Base-by-base conservation (phyloP, 2,329 filamentous ascomycete species). In the Cladosporium sp. region DNA sequence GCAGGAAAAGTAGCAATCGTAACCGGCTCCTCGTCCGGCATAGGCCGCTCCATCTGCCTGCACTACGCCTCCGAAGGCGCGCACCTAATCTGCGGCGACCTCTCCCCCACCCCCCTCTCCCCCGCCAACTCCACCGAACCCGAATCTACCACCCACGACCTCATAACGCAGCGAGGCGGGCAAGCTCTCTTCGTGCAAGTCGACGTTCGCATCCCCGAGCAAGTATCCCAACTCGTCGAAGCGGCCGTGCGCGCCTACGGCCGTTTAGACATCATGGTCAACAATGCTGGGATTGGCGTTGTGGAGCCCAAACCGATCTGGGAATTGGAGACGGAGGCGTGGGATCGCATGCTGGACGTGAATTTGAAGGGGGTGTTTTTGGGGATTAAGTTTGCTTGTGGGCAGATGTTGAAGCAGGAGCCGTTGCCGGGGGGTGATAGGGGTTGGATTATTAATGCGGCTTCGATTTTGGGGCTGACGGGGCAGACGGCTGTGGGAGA, bases 21-120 rank as follows among this genome's bases (percentile, higher is more conserved):
- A 62, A 95, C 89, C 0, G 89, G 90, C 57, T 88, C 87, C 51
- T 84, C 85, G 3, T 94, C 88, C 1, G 89, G 89, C 40, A 95
- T 95, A 60, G 90, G 90, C 47, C 80, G 87, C 57, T 89, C 88
- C 58, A 94, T 95, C 56, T 82, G 85, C 38, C 77, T 95, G 43
- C 84, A 84, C 60, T 94, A 88, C 67, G 72, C 93, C 45, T 75
- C 77, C 4, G 87, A 94, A 60, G 89, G 89, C 57, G 82, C 86
- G 20, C 30, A 53, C 16, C 49, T 65, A 2, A 57, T 63, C 38
- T 63, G 60, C 50, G 61, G 59, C 38, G 62, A 64, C 49, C 51
- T 62, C 8, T 53, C 55, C 12, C 56, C 58, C 42, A 41, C 18
- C n/a, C 53, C 55, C 8, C 57, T 48, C 36, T 54, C 51, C 43